Evolutionary conservation across 1,284 basidiomycete species (phyloP).

Genomic region (Sporisorium scitamineum): DNA sequence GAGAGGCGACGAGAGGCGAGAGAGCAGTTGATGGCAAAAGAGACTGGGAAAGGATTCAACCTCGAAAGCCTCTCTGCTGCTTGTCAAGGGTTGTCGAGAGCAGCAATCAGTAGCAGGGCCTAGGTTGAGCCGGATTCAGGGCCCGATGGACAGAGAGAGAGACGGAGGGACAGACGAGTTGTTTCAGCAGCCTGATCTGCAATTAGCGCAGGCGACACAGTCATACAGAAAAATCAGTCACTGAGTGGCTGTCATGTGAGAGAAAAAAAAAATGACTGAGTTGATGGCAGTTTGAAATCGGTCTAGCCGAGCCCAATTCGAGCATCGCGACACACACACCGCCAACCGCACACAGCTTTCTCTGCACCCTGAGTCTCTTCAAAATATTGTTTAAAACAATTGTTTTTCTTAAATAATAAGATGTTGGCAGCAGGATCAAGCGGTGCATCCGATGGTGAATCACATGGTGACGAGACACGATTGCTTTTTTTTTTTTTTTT

Average conservation of each 20-base stretch:
- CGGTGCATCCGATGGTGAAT: conserved; percentile 6
- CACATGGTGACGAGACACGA: not conserved
- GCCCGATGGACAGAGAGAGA: not conserved
- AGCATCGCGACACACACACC: conserved; percentile 10
- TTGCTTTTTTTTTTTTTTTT: not conserved
- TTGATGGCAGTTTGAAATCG: conserved; percentile 1
- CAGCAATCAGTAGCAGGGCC: no score
- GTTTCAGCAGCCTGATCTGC: not conserved
- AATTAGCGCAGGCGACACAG: not conserved
- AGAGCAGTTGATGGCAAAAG: not conserved
- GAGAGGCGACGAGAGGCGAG: not conserved
- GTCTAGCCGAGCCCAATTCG: conserved; percentile 8
- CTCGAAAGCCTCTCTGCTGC: not conserved
- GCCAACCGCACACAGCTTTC: not conserved
- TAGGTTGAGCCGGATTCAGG: not conserved
- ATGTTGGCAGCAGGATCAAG: conserved; percentile 4
- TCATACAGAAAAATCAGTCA: no score
- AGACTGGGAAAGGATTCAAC: not conserved
- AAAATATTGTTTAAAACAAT: not conserved
- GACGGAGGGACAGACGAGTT: not conserved
- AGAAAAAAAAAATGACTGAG: not conserved
- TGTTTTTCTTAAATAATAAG: not conserved
- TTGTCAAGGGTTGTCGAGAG: not conserved
- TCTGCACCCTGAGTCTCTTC: not conserved
- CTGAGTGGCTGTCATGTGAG: not conserved